phyloP scores from a whole-genome alignment of 2,329 filamentous ascomycete genomes.

The Kalmusia sp. region DNA sequence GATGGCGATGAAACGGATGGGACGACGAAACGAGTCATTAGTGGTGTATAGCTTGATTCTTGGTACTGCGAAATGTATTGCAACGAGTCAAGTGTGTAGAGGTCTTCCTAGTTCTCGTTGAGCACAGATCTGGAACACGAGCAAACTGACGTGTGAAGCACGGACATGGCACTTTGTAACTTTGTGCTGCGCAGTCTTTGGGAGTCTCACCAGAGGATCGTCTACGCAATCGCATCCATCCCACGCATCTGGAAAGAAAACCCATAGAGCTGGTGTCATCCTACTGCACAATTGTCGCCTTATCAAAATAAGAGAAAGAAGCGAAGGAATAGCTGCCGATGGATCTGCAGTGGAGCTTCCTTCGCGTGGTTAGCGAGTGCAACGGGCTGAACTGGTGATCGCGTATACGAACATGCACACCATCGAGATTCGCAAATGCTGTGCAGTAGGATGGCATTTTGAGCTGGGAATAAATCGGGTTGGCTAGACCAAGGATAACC shows the following conservation, averaged over 20 bases:
- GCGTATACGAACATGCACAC: not conserved
- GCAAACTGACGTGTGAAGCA: no score
- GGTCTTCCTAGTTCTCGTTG: no score
- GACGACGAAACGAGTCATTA: no score
- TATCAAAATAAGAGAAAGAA: not conserved
- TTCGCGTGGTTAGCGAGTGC: not conserved
- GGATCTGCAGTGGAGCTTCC: not conserved
- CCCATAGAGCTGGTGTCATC: not conserved
- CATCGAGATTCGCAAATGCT: conserved; percentile 1
- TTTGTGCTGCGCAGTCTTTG: no score
- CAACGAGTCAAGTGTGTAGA: no score
- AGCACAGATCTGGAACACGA: no score
- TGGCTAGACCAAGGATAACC: not conserved
- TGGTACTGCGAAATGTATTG: no score
- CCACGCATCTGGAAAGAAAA: not conserved
- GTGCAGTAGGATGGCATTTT: not conserved
- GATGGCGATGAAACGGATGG: no score
- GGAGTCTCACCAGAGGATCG: no score
- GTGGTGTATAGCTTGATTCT: no score
- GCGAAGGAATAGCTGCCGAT: not conserved
- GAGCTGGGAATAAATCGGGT: not conserved
- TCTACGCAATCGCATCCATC: not conserved
- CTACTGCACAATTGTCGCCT: not conserved
- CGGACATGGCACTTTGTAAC: no score
- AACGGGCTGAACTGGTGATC: not conserved